phyloP scores from a whole-genome alignment of 768 basidiomycete genomes.

The Boletus sp. region DNA sequence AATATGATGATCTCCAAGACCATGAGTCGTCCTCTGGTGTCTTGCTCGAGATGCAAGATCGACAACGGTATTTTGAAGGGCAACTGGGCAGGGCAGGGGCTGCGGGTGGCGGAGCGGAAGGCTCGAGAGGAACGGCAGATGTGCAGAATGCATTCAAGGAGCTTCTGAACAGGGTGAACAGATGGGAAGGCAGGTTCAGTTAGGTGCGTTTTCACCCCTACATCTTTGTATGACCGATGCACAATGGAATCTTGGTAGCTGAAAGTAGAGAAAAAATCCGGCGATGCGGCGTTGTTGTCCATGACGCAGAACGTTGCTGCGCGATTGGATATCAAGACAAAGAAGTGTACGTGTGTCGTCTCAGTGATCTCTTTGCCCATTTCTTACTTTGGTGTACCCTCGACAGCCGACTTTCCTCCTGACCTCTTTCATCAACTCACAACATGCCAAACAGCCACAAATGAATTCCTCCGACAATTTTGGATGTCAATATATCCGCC shows the following conservation, averaged over 20 bases:
- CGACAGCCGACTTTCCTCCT: slow-evolving; percentile 75
- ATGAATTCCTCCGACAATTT: slow-evolving; percentile 94
- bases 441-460: slow-evolving; percentile 89
- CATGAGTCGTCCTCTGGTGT: slow-evolving; percentile 66
- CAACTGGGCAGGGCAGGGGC: slow-evolving; percentile 37
- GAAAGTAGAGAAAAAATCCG: slow-evolving; percentile 64
- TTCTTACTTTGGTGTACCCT: background rate
- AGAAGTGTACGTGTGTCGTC: slow-evolving; percentile 52
- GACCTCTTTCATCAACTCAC: slow-evolving; percentile 79
- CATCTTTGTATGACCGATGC: no score
- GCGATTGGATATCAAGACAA: slow-evolving; percentile 62
- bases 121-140: slow-evolving; percentile 38
- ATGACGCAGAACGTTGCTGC: slow-evolving; percentile 84
- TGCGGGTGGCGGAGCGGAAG: no score
- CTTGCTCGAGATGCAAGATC: slow-evolving; percentile 82
- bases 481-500: slow-evolving; percentile 88
- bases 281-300: slow-evolving; percentile 61
- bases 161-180: slow-evolving; percentile 44
- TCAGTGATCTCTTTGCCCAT: background rate
- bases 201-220: slow-evolving; percentile 42
- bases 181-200: slow-evolving; percentile 57
- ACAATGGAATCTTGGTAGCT: slow-evolving; percentile 39
- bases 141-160: slow-evolving; percentile 47
- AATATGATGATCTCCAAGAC: slow-evolving; percentile 82
- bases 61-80: slow-evolving; percentile 80